These are phyloP conservation scores for Neopestalotiopsis sp. DNA, from an alignment of 2,329 filamentous ascomycete species.

Conservation along the genomic window DNA sequence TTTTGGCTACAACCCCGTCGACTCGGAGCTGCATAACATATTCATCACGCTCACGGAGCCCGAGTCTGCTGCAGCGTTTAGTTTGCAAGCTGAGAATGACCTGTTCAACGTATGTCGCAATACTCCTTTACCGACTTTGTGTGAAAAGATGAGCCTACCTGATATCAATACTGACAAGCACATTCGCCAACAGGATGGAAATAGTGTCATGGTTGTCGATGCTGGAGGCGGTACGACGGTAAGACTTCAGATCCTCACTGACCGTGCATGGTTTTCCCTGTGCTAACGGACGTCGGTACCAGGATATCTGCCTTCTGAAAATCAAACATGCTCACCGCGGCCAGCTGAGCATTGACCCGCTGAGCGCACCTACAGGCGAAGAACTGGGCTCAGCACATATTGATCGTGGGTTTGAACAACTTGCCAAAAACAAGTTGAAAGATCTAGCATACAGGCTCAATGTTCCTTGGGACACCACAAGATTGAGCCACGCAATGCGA, in stretches of 20 bases:
- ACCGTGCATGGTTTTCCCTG: not conserved
- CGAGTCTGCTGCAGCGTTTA: not conserved
- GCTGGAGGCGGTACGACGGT: not conserved
- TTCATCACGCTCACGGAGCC: not conserved
- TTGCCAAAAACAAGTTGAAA: not conserved
- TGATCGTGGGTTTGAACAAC: not conserved
- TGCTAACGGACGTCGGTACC: accelerated
- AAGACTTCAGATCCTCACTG: not conserved
- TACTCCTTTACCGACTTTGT: no score
- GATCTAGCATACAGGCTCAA: not conserved
- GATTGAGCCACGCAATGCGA: not conserved
- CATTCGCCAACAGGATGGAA: no score
- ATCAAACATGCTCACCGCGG: not conserved
- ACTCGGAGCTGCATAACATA: not conserved
- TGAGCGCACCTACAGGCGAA: not conserved
- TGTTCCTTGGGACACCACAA: not conserved
- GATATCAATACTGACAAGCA: no score
- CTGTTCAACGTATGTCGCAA: no score
- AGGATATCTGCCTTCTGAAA: not conserved
- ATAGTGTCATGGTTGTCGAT: not conserved
- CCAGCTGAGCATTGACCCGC: not conserved
- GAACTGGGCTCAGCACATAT: not conserved
- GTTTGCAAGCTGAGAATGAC: not conserved
- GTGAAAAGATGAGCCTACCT: no score
- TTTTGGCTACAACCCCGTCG: accelerated